Evolutionary conservation across 225 moss, liverwort and hornwort species (phyloP).

Genomic region (Thuidium tamariscinum): DNA sequence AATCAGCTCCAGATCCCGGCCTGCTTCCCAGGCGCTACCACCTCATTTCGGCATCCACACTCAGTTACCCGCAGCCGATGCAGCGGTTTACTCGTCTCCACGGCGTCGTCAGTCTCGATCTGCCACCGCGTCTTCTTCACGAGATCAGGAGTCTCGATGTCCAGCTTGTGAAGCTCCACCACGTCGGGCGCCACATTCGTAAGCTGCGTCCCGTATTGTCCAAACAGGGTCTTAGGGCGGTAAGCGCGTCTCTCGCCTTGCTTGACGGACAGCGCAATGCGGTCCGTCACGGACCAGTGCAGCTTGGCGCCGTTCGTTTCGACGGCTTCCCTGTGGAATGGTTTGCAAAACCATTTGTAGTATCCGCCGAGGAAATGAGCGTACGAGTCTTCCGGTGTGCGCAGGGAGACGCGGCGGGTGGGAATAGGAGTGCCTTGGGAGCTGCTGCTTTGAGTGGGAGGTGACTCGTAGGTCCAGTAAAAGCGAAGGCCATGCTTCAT

Average conservation of each 20-base stretch:
- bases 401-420: neutral
- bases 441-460: neutral
- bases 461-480: neutral
- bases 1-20: neutral
- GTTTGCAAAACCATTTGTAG: neutral
- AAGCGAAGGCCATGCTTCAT: neutral
- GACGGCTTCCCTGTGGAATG: neutral
- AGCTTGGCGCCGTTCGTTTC: neutral
- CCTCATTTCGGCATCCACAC: neutral
- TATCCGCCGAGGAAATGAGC: neutral
- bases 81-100: neutral
- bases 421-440: neutral
- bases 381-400: neutral
- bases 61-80: rapidly evolving
- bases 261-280: neutral
- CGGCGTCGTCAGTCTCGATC: neutral
- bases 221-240: neutral
- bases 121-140: neutral
- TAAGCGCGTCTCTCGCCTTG: neutral
- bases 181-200: neutral
- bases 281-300: neutral
- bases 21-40: neutral
- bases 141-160: neutral
- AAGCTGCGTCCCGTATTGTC: neutral
- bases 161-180: neutral